Conservation (phyloP, 352 stramenopile genomes). For the Blastocystis sp. region DNA sequence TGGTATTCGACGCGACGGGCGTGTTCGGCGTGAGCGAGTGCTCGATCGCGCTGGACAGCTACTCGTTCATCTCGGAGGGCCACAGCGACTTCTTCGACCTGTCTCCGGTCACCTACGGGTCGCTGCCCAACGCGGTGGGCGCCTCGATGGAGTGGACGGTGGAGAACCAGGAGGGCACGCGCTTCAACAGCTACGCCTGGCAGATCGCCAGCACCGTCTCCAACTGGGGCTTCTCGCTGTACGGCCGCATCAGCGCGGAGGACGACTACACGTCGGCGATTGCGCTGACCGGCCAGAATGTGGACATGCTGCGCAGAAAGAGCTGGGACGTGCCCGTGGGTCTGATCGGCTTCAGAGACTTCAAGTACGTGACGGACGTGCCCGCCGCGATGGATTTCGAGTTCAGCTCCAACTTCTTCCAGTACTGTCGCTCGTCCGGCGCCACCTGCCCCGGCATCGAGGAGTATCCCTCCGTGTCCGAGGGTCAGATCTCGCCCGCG, state of each 20-base stretch:
- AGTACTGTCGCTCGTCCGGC: conserved; percentile 23
- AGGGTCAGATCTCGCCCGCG: conserved; percentile 57
- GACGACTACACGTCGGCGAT: neutral
- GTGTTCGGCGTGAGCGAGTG: conserved; percentile 28
- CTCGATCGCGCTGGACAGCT: neutral
- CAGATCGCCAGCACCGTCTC: neutral
- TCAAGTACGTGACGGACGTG: conserved; percentile 6
- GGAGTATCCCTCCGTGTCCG: conserved; percentile 20
- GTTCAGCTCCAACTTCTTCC: neutral
- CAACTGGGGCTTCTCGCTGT: neutral
- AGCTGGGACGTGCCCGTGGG: too few species aligned
- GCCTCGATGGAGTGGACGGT: conserved; percentile 41
- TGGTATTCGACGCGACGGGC: conserved; percentile 27
- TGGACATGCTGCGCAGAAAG: too few species aligned
- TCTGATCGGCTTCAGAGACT: conserved; percentile 3
- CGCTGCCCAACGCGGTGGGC: neutral
- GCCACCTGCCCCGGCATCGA: conserved; percentile 6
- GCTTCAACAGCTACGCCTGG: conserved; percentile 13
- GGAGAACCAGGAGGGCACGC: conserved; percentile 22
- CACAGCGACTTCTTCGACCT: conserved; percentile 9
- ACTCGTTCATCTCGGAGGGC: neutral
- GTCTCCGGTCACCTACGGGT: neutral
- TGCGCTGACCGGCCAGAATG: too few species aligned
- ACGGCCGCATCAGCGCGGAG: neutral
- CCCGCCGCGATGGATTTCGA: too few species aligned